Evolutionary conservation across 306 rosid species (phyloP), one percentile per base, ranked within the genome.

Genomic region (Quercus rubra): DNA sequence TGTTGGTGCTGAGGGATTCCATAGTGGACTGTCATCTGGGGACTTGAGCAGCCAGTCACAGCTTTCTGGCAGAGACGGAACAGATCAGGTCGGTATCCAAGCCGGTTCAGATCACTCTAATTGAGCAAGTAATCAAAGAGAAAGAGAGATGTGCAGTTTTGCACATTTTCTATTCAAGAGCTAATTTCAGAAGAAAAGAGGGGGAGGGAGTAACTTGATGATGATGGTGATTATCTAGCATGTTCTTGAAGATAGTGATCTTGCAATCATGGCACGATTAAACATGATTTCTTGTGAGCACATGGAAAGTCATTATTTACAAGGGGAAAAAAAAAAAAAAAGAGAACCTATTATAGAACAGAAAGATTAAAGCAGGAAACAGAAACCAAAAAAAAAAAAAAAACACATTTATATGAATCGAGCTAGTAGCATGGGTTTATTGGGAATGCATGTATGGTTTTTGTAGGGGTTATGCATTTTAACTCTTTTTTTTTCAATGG

Each of bases 41-140:
- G 87, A 80, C 46, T 70, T 62, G 25, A 82, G 74, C 73, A 82
- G 77, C 72, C 87, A 64, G 79, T 58, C 64, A 61, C 88, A 77
- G 85, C 83, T 63, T 15, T 81, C 87, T 23, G 49, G 80, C 74
- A 81, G 75, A n/a, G 82, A 78, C 28, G 82, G 79, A 63, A 66
- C 78, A 43, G 82, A 82, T 76, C 83, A 79, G 85, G 79, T 78
- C 70, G 78, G 83, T 55, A 58, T 68, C 80, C 82, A 76, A 82
- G 87, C 69, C 1, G 81, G 82, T 54, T 70, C 85, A 8, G 87
- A 87, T 74, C 82, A 55, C 84, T 76, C 91, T 43, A 74, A 72
- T 75, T 85, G 90, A 28, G 88, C 82, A 52, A 83, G 85, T 83
- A 90, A 89, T 80, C 89, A 86, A 41, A 41, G 88, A 73, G 78